These are phyloP conservation scores for Parathielavia appendiculata DNA, from an alignment of 495 filamentous ascomycete species.

Conservation along the genomic window DNA sequence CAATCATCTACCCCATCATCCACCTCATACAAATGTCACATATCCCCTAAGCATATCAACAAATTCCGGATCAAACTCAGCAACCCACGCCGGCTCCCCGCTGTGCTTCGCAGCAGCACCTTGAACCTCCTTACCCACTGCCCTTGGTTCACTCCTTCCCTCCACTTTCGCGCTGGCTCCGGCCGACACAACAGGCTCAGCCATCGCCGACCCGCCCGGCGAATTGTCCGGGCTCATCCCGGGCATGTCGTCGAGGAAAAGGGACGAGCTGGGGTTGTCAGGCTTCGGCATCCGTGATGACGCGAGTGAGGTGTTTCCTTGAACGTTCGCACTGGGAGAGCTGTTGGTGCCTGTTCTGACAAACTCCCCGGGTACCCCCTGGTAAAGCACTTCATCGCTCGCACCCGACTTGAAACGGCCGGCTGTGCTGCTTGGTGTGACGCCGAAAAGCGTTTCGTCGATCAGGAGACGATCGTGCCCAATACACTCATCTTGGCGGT, in stretches of 20 bases:
- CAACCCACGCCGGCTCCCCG: conserved; percentile 43
- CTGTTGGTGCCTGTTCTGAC: not conserved
- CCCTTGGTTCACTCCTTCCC: not conserved
- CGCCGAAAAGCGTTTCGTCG: no score
- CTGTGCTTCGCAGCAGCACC: conserved; percentile 9
- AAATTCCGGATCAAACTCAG: conserved; percentile 45
- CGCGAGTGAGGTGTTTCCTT: not conserved
- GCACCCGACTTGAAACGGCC: conserved; percentile 13
- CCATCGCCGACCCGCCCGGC: conserved; percentile 11
- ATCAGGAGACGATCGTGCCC: no score
- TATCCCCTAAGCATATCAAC: conserved; percentile 45
- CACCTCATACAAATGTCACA: conserved; percentile 44
- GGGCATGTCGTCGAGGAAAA: not conserved
- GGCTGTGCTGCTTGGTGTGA: not conserved
- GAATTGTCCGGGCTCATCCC: not conserved
- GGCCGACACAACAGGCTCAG: not conserved
- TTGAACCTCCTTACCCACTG: conserved; percentile 9
- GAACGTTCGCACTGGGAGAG: no score
- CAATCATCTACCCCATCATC: no score
- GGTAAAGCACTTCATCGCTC: conserved; percentile 16
- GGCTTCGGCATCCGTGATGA: conserved; percentile 6
- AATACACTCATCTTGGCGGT: no score
- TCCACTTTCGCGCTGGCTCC: not conserved
- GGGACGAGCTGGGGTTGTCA: not conserved
- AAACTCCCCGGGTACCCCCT: conserved; percentile 11